A percentile compares a stretch with the other conserved stretches of the same genome.
These are phyloP conservation scores for Coemansia aciculifera DNA, from an alignment of 192 early-diverging fungal species.

Conservation along the genomic window DNA sequence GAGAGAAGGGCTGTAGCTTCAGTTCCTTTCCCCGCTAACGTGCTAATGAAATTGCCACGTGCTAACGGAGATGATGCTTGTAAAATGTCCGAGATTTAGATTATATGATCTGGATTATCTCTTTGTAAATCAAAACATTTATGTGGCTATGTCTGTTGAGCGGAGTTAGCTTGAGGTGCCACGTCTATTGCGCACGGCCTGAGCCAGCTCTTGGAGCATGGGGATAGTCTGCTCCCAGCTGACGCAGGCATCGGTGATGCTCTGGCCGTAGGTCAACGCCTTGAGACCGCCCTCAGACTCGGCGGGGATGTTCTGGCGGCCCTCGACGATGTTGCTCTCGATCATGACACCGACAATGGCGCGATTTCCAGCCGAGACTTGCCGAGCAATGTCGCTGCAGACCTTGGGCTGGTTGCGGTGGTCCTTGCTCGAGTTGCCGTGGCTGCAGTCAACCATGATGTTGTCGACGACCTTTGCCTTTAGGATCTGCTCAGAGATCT, in stretches of 20 bases:
- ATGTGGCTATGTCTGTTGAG: neutral
- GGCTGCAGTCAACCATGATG: constrained; percentile 95
- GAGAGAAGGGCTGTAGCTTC: neutral
- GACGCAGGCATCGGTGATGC: constrained; percentile 94
- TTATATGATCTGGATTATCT: neutral
- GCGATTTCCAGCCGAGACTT: constrained; percentile 70
- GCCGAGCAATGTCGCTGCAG: constrained; percentile 63
- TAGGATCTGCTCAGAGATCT: constrained; percentile 59
- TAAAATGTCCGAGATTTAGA: neutral
- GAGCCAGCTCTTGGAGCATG: constrained; percentile 75
- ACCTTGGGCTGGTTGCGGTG: constrained; percentile 86
- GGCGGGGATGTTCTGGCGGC: constrained; percentile 80
- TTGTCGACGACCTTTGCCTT: constrained; percentile 64
- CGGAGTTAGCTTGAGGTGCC: neutral
- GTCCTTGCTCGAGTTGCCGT: constrained; percentile 90
- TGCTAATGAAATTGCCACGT: neutral
- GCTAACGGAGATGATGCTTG: neutral
- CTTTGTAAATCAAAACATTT: neutral
- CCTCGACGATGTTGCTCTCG: constrained; percentile 86
- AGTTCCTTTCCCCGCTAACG: neutral
- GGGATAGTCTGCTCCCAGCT: constrained; percentile 78
- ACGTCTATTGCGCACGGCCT: constrained; percentile 70
- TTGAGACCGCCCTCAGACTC: constrained; percentile 58
- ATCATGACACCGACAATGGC: constrained; percentile 89
- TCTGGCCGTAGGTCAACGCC: constrained; percentile 81